Evolutionary conservation across 306 rosid species (phyloP).

Genomic region (Quercus bicolor): DNA sequence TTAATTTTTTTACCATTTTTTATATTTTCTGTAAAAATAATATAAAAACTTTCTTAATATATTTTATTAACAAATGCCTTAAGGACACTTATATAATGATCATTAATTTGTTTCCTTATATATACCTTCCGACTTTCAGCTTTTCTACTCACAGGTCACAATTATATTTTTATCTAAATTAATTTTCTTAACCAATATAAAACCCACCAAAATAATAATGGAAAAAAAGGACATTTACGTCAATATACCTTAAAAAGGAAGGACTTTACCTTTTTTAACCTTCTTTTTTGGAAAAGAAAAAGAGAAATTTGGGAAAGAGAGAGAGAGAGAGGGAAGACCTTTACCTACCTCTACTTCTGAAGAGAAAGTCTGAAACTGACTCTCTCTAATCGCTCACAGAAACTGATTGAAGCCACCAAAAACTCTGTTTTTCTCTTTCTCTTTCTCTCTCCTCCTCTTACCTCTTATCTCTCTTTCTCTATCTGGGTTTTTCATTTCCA

Average conservation of each 20-base stretch:
- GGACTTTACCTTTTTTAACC: neutral
- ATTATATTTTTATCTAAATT: too few species aligned
- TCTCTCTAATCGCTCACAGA: constrained; percentile 15
- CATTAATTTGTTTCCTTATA: too few species aligned
- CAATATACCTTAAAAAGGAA: neutral
- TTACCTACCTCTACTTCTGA: constrained; percentile 8
- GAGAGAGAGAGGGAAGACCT: neutral
- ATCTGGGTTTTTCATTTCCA: neutral
- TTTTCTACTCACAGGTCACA: too few species aligned
- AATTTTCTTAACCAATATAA: too few species aligned
- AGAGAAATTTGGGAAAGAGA: neutral
- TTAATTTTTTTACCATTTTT: too few species aligned
- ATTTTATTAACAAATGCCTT: too few species aligned
- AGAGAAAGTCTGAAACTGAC: constrained; percentile 12
- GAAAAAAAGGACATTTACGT: constrained; percentile 11
- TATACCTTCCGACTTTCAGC: too few species aligned
- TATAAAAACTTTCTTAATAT: too few species aligned
- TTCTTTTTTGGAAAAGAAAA: neutral
- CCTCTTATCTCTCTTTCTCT: neutral
- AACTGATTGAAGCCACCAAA: neutral
- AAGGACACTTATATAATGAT: accelerated
- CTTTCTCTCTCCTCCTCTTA: neutral
- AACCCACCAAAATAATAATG: too few species aligned
- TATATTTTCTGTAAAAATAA: accelerated
- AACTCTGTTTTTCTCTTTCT: neutral